These are phyloP conservation scores for Wickerhamomyces bovis DNA, from an alignment of 805 yeast species.

Conservation along the genomic window DNA sequence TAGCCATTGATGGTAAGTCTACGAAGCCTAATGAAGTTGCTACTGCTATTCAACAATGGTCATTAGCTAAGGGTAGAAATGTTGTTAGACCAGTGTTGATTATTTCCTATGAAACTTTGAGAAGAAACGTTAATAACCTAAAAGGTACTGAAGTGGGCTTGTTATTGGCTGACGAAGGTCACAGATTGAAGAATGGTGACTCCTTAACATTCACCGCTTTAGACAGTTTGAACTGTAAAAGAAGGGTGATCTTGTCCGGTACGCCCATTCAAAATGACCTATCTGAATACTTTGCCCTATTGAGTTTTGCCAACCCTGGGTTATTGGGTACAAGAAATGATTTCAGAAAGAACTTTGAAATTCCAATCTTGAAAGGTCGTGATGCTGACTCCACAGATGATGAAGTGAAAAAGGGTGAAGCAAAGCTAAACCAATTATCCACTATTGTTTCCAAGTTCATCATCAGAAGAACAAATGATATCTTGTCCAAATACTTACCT, in stretches of 20 bases:
- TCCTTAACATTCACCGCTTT: slow-evolving; percentile 86
- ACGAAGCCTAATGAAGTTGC: slow-evolving; percentile 67
- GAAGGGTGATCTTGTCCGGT: slow-evolving; percentile 91
- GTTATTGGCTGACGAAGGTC: slow-evolving; percentile 83
- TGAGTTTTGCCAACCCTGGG: slow-evolving; percentile 93
- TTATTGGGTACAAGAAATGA: slow-evolving; percentile 78
- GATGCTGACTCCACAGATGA: slow-evolving; percentile 85
- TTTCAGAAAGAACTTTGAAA: slow-evolving; percentile 80
- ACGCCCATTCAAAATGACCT: slow-evolving; percentile 96
- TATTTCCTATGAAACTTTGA: slow-evolving; percentile 87
- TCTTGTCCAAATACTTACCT: slow-evolving; percentile 87
- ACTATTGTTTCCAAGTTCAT: slow-evolving; percentile 81
- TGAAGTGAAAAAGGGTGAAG: slow-evolving; percentile 65
- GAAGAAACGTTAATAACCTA: slow-evolving; percentile 76
- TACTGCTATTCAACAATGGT: slow-evolving; percentile 73
- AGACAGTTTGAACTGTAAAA: slow-evolving; percentile 72
- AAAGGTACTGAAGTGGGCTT: slow-evolving; percentile 78
- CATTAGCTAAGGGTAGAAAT: slow-evolving; percentile 77
- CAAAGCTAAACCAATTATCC: slow-evolving; percentile 63
- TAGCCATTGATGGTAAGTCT: slow-evolving; percentile 89
- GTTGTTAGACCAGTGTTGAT: slow-evolving; percentile 91
- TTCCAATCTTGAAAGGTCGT: slow-evolving; percentile 74
- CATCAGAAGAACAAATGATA: slow-evolving; percentile 92
- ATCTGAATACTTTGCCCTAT: slow-evolving; percentile 84
- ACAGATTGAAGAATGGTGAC: slow-evolving; percentile 80